Base-by-base conservation (phyloP, 1,284 basidiomycete genomes). In the Puccinia coronata region DNA sequence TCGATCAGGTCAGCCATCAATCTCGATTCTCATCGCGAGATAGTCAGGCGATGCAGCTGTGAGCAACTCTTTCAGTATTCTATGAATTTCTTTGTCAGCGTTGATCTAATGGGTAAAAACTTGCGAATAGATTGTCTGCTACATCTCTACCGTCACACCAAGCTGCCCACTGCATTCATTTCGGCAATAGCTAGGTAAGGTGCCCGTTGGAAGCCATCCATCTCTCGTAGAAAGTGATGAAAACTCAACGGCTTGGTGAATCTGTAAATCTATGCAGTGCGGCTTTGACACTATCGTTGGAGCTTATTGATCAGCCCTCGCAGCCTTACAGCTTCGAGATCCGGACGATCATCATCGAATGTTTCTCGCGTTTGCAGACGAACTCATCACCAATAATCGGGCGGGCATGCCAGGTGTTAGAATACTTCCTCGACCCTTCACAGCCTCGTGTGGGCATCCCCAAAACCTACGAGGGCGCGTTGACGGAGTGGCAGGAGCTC, bases 171-270 rank as follows among this genome's bases (percentile, higher is more conserved):
- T 61, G 78, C 78, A 5, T 80, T 80, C 23, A 61, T 80, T n/a
- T 80, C 78, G 28, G 78, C 78, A 28, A 80, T 80, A n/a, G 78
- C 69, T 36, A 71, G 78, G 78, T 73, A 73, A 71, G 69, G 8
- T 16, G 28, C 34, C 18, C 34, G 6, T 34, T 23, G 18, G 49
- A n/a, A n/a, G n/a, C n/a, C n/a, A n/a, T 16, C n/a, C 36, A 34
- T 16, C 11, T 43, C 16, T 55, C 31, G 34, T 18, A 31, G 2
- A 74, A 59, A 36, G 12, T 59, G 28, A 51, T 34, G 69, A 53
- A n/a, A 23, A 39, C 47, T 53, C 34, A 69, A 69, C 34, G 49
- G 55, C 3, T 43, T n/a, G 25, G 3, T 47, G 16, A 25, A 57
- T 51, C 14, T 31, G 53, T n/a, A n/a, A n/a, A 43, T 59, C 11